Evolutionary conservation across 305 asterid species (phyloP), one percentile per base, ranked within the genome.

Genomic region (Fraxinus albicans): DNA sequence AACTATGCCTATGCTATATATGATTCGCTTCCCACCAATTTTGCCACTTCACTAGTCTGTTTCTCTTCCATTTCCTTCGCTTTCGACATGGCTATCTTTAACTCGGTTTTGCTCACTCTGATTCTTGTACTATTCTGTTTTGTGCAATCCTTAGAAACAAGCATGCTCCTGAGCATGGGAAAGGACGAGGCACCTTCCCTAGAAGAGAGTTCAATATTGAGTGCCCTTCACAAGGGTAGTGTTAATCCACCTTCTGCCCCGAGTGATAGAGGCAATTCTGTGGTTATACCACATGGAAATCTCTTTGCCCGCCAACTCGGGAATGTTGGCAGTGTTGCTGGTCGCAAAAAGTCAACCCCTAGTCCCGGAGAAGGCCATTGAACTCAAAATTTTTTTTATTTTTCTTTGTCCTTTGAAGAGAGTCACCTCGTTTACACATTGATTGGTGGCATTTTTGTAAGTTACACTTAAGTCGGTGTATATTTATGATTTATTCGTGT

Each of bases 291-390:
- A 17, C 76, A 29, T 31, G 23, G 42, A 70, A n/a, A 53, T 76
- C 70, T n/a, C 25, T 80, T 81, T 19, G 42, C 29, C 17, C 79
- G 8, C 42, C 23, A 35, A 55, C 13, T 29, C 29, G 67, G 27
- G 4, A 77, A 58, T n/a, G 27, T 73, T 33, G 25, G 70, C 53
- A 31, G 21, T 35, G 3, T 50, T 2, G 50, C 23, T 40, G 67
- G 75, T 70, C 84, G 87, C 58, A 35, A 29, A 34, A 40, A 0
- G 60, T 84, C 89, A 23, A 69, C 55, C 69, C 89, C 89, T 3
- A 87, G 87, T 84, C 89, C 89, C 10, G 84, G 79, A 21, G 25
- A 9, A 60, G 89, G 87, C 12, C 86, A 84, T 69, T 67, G 77
- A 84, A 27, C 60, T 72, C 53, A n/a, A 12, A 25, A 13, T 10